A percentile compares a stretch with the other conserved stretches of the same genome.
Evolutionary conservation across 768 basidiomycete genomes (phyloP).

Genomic region (Mycena sanguinolenta): DNA sequence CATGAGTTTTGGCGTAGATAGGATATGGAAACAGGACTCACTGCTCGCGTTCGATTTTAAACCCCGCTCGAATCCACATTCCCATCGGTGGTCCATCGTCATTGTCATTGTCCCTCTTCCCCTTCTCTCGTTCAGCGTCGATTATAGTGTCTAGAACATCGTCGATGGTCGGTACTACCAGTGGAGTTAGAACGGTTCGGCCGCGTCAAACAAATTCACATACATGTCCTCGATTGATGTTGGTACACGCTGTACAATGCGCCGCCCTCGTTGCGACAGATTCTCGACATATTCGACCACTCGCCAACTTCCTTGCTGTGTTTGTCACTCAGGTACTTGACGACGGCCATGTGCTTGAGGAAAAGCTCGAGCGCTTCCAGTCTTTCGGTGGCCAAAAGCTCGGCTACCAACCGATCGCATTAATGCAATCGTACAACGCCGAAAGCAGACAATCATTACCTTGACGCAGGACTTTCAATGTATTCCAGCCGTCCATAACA

Average conservation of each 20-base stretch:
- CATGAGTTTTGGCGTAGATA: not conserved
- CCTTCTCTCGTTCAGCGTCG: conserved; percentile 4
- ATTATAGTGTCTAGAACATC: conserved; percentile 9
- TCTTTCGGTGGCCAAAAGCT: conserved; percentile 18
- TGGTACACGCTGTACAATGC: conserved; percentile 18
- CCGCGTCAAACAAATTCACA: no score
- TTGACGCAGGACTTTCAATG: conserved; percentile 10
- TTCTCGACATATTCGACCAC: conserved; percentile 10
- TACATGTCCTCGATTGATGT: conserved; percentile 14
- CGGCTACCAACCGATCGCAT: not conserved
- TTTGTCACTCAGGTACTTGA: conserved; percentile 17
- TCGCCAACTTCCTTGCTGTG: conserved; percentile 12
- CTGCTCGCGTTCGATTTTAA: conserved; percentile 22
- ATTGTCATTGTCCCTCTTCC: not conserved
- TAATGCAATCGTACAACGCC: not conserved
- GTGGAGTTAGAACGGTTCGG: no score
- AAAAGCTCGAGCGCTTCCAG: conserved; percentile 18
- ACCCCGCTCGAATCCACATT: conserved; percentile 22
- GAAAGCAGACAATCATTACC: conserved; percentile 11
- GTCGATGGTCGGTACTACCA: conserved; percentile 25
- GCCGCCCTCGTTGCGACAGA: not conserved
- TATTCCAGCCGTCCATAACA: conserved; percentile 25
- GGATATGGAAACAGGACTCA: not conserved
- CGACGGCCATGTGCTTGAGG: conserved; percentile 24
- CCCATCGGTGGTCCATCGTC: not conserved